Percentiles rank a stretch among this genome's conserved stretches.
Evolutionary conservation across 257 asterid species (phyloP).

Genomic region (Ilex asprella): DNA sequence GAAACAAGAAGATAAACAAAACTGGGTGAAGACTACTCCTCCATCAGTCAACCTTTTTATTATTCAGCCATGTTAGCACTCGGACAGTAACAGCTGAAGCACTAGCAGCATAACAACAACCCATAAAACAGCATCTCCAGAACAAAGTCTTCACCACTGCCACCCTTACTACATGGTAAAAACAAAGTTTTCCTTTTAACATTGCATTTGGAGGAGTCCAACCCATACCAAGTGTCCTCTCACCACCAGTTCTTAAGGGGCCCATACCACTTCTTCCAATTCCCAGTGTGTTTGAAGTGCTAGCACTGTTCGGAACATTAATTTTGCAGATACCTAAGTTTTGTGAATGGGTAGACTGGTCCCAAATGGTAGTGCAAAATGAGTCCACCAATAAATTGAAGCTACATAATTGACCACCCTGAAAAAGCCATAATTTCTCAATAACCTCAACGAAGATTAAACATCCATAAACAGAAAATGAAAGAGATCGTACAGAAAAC

Average conservation of each 20-base stretch:
- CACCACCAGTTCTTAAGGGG: constrained; percentile 25
- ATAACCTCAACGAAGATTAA: not conserved
- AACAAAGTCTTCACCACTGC: too few species aligned
- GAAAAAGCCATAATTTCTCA: not conserved
- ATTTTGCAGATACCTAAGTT: constrained; percentile 48
- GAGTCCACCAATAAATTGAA: constrained; percentile 36
- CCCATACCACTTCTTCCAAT: constrained; percentile 17
- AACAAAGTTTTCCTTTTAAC: constrained; percentile 55
- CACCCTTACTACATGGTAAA: too few species aligned
- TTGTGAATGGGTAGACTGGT: constrained; percentile 38
- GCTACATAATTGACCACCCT: constrained; percentile 8
- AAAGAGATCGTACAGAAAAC: constrained; percentile 11
- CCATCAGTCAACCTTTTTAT: too few species aligned
- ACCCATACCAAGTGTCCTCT: constrained; percentile 23
- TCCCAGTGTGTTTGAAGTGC: constrained; percentile 25
- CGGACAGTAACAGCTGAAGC: too few species aligned
- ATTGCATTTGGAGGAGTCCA: constrained; percentile 40
- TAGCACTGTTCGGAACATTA: constrained; percentile 34
- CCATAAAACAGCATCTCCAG: too few species aligned
- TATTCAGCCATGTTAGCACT: too few species aligned
- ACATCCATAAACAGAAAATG: constrained; percentile 18
- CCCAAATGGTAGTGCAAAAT: constrained; percentile 55
- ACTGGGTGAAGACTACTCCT: too few species aligned
- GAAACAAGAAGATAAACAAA: too few species aligned
- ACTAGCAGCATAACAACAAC: too few species aligned